Conservation (phyloP, 2,329 filamentous ascomycete genomes). For the Cladosporium velox region DNA sequence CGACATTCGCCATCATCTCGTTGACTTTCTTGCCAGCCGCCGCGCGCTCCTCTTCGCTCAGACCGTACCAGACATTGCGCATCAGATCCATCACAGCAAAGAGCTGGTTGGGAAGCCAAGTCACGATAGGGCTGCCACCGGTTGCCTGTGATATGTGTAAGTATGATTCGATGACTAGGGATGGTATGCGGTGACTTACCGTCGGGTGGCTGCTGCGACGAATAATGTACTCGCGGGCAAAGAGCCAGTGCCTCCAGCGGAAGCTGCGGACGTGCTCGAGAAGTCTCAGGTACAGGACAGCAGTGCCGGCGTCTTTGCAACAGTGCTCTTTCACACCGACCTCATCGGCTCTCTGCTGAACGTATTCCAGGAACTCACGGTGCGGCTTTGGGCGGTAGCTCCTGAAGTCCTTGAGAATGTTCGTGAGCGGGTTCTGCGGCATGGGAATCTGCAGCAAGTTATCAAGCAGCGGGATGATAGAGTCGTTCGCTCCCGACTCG, state of each 20-base stretch:
- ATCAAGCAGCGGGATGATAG: slow-evolving; percentile 85
- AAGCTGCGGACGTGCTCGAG: slow-evolving; percentile 79
- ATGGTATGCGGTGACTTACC: background rate
- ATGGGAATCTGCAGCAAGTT: slow-evolving; percentile 83
- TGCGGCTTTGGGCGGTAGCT: slow-evolving; percentile 88
- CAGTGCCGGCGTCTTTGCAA: slow-evolving; percentile 34
- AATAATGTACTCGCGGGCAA: slow-evolving; percentile 80
- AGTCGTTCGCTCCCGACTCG: slow-evolving; percentile 91
- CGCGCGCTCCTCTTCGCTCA: slow-evolving; percentile 25
- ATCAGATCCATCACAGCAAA: slow-evolving; percentile 73
- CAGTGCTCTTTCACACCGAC: slow-evolving; percentile 61
- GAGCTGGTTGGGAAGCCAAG: slow-evolving; percentile 81
- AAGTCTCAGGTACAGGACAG: slow-evolving; percentile 49
- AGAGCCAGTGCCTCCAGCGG: slow-evolving; percentile 83
- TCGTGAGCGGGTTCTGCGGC: slow-evolving; percentile 85
- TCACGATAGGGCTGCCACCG: slow-evolving; percentile 78
- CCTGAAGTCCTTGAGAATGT: slow-evolving; percentile 85
- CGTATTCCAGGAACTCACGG: slow-evolving; percentile 76
- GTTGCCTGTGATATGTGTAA: slow-evolving; percentile 54
- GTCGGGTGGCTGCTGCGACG: slow-evolving; percentile 75
- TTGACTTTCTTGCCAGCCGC: slow-evolving; percentile 28
- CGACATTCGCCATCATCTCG: slow-evolving; percentile 67
- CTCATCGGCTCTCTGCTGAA: slow-evolving; percentile 56
- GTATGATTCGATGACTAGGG: background rate
- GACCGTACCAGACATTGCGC: slow-evolving; percentile 56